Evolutionary conservation across 352 stramenopile species (phyloP), one percentile per base, ranked within the genome.

Genomic region (Phytophthora citrophthora): DNA sequence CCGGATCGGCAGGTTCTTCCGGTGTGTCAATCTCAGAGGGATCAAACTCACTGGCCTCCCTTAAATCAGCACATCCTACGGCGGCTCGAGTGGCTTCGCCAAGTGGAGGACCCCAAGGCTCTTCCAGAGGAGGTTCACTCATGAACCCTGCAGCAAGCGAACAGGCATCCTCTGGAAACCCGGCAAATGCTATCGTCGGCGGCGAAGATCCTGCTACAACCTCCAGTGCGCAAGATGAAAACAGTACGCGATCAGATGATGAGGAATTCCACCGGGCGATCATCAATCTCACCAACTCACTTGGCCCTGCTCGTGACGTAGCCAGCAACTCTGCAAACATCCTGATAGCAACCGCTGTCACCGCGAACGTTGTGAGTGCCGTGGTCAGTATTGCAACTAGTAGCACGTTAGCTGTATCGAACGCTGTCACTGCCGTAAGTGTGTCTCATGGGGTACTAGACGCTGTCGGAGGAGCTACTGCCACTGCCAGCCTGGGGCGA

Each of bases 281-380:
- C n/a, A 68, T 65, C 5, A 44, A 71, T 11, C 61, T 77, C n/a
- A 74, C 69, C 1, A 40, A 64, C 34, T 61, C 64, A 13, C 24
- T 72, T 4, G 54, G 49, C 5, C 52, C 68, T 49, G 54, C 83
- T 23, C 72, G 77, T 2, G 67, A 88, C n/a, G 27, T 43, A 8
- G 70, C 71, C 15, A 78, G 63, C 23, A 64, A 49, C 3, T 88
- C 81, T 1, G 76, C 67, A 1, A 88, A 90, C 38, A 57, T 86
- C n/a, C 67, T 90, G 2, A 65, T 89, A 7, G 81, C 55, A 15
- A 86, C 74, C 8, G 81, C 77, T 2, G 79, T 88, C 2, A 71
- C 72, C 8, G 64, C 71, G 8, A 90, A 90, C 49, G 49, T 86
- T 27, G 72, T 88, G 5, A 84, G 61, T 52, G 70, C 68, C 24